A percentile compares a stretch with the other conserved stretches of the same genome.
These are phyloP conservation scores for Coemansia sp. DNA, from an alignment of 192 early-diverging fungal genomes.

Conservation along the genomic window DNA sequence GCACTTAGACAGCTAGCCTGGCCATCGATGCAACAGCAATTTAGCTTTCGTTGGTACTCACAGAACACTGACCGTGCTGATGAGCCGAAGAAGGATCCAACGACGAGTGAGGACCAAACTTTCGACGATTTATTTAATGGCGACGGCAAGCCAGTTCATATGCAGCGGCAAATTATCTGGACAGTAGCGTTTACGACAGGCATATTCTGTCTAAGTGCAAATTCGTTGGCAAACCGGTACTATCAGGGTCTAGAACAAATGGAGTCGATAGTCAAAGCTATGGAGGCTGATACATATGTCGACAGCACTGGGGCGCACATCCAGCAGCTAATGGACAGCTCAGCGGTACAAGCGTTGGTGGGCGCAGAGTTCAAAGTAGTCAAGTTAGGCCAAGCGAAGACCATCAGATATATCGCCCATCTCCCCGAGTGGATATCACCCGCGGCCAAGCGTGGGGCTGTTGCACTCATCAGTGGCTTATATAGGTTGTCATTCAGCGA, in stretches of 20 bases:
- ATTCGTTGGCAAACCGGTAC: neutral
- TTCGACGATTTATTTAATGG: neutral
- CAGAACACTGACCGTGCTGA: neutral
- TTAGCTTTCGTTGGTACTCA: neutral
- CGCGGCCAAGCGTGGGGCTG: conserved; percentile 22
- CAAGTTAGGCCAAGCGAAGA: conserved; percentile 17
- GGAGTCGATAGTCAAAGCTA: neutral
- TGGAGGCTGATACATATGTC: neutral
- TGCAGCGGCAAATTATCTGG: conserved; percentile 30
- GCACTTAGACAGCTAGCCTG: neutral
- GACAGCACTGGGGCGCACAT: neutral
- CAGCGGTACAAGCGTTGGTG: conserved; percentile 17
- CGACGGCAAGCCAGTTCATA: neutral
- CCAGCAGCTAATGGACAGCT: conserved; percentile 22
- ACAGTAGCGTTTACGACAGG: conserved; percentile 25
- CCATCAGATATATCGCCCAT: conserved; percentile 22
- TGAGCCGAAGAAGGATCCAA: neutral
- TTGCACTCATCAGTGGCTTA: conserved; percentile 16
- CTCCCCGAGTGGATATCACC: conserved; percentile 36
- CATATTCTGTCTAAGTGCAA: conserved; percentile 25
- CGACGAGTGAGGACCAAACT: neutral
- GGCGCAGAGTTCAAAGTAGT: conserved; percentile 1
- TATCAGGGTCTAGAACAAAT: neutral
- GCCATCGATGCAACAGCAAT: neutral
- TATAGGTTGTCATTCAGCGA: conserved; percentile 15